Conservation (phyloP, 2,329 filamentous ascomycete genomes). For the Aspergillus alliaceus region DNA sequence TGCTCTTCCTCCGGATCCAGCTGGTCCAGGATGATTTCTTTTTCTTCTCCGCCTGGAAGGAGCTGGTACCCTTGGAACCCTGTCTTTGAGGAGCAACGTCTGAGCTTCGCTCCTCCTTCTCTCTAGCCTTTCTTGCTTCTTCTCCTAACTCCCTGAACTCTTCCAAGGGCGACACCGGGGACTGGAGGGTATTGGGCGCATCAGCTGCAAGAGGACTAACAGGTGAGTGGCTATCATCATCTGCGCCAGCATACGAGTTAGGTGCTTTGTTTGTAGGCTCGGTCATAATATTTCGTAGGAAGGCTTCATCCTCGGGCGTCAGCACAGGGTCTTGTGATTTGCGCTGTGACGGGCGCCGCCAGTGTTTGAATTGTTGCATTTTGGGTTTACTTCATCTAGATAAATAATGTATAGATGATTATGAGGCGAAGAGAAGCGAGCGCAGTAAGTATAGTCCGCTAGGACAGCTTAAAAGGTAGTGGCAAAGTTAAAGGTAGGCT, state of each 20-base stretch:
- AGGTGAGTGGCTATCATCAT: constrained; percentile 4
- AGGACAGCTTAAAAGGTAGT: neutral
- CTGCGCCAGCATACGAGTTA: constrained; percentile 1
- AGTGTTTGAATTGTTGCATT: constrained; percentile 47
- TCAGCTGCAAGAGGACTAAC: constrained; percentile 41
- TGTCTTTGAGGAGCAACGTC: constrained; percentile 15
- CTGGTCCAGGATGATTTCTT: constrained; percentile 38
- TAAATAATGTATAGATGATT: neutral
- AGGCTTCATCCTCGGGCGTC: constrained; percentile 62
- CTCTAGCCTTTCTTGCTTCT: constrained; percentile 36
- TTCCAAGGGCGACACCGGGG: constrained; percentile 51
- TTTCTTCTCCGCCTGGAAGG: constrained; percentile 24
- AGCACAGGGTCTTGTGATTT: constrained; percentile 47
- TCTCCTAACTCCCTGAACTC: constrained; percentile 37
- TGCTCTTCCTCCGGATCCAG: constrained; percentile 40
- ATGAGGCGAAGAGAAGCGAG: neutral
- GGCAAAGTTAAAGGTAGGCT: neutral
- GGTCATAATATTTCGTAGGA: constrained; percentile 53
- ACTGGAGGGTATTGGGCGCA: constrained; percentile 46
- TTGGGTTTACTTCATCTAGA: constrained; percentile 9
- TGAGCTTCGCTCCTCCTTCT: constrained; percentile 7
- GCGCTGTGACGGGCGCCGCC: constrained; percentile 33
- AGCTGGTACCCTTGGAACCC: constrained; percentile 17
- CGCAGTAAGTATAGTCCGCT: neutral
- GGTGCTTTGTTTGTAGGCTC: constrained; percentile 34